These are phyloP conservation scores for Tilletia setariae DNA, from an alignment of 1,284 basidiomycete genomes.

Conservation along the genomic window DNA sequence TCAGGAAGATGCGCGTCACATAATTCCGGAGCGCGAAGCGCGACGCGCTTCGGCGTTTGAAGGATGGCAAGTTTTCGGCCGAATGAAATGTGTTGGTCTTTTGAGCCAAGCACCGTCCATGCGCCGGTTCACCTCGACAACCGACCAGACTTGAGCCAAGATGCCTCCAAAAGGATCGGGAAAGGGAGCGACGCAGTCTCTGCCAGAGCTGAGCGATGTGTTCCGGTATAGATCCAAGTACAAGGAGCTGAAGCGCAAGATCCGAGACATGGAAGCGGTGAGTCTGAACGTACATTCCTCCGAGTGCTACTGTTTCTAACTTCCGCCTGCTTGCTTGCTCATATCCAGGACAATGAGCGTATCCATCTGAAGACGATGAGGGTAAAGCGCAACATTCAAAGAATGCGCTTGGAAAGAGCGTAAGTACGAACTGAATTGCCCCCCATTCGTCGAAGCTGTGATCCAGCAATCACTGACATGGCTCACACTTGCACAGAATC, in stretches of 20 bases:
- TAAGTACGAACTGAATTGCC: slow-evolving; percentile 57
- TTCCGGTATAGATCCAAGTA: slow-evolving; percentile 84
- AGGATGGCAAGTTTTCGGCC: background rate
- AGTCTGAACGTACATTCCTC: background rate
- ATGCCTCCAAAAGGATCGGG: slow-evolving; percentile 7
- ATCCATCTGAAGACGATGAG: slow-evolving; percentile 74
- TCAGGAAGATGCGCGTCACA: background rate
- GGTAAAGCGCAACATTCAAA: slow-evolving; percentile 75
- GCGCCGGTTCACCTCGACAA: background rate
- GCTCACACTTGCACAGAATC: background rate
- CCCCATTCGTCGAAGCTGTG: background rate
- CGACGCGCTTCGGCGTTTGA: background rate
- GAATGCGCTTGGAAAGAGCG: slow-evolving; percentile 82
- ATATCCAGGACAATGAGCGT: slow-evolving; percentile 73
- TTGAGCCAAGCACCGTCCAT: background rate
- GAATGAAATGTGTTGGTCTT: background rate
- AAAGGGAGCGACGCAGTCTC: slow-evolving; percentile 8
- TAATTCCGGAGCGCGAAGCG: background rate
- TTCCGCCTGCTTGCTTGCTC: slow-evolving; percentile 31
- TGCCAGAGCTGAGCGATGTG: slow-evolving; percentile 62
- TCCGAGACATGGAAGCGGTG: slow-evolving; percentile 73
- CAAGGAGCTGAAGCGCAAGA: slow-evolving; percentile 82
- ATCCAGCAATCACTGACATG: background rate
- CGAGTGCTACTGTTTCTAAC: background rate
- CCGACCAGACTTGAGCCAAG: background rate